A percentile compares a stretch with the other conserved stretches of the same genome.
phyloP scores from a whole-genome alignment of 2,329 filamentous ascomycete genomes.

The Exophiala sideris region DNA sequence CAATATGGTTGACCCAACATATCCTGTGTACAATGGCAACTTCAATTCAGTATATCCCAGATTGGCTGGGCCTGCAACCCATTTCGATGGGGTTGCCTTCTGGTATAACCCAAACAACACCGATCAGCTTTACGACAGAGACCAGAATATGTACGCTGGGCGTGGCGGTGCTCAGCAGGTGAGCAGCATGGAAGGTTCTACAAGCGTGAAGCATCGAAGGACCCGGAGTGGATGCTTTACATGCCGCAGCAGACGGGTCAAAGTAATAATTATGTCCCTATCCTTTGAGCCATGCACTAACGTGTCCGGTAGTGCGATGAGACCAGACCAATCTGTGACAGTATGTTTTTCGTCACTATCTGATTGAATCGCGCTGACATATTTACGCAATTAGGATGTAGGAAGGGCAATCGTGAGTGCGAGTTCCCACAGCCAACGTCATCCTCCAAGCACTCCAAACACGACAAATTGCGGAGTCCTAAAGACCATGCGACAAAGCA shows the following conservation, averaged over 20 bases:
- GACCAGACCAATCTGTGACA: constrained; percentile 77
- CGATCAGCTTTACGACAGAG: constrained; percentile 32
- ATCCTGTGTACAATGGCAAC: constrained; percentile 26
- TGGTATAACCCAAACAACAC: constrained; percentile 39
- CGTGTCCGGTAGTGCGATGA: constrained; percentile 74
- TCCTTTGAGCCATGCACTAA: background rate
- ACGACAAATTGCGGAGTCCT: constrained; percentile 23
- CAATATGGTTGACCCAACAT: constrained; percentile 23
- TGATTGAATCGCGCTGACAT: background rate
- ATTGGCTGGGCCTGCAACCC: constrained; percentile 28
- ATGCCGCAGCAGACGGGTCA: constrained; percentile 83
- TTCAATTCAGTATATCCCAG: constrained; percentile 28
- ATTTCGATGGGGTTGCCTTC: constrained; percentile 43
- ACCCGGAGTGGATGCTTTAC: constrained; percentile 94
- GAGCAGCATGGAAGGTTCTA: constrained; percentile 18
- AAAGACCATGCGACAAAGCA: constrained; percentile 20
- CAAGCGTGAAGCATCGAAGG: constrained; percentile 82
- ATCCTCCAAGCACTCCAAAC: constrained; percentile 42
- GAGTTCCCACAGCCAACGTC: constrained; percentile 73
- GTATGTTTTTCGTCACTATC: constrained; percentile 40
- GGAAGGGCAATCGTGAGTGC: constrained; percentile 87
- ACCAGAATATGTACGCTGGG: constrained; percentile 31
- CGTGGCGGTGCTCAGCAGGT: constrained; percentile 15
- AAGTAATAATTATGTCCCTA: constrained; percentile 41
- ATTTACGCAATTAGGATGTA: constrained; percentile 60